A percentile compares a stretch with the other conserved stretches of the same genome.
These are phyloP conservation scores for Syncephalastrum sp. DNA, from an alignment of 371 early-diverging fungal species.

Conservation along the genomic window DNA sequence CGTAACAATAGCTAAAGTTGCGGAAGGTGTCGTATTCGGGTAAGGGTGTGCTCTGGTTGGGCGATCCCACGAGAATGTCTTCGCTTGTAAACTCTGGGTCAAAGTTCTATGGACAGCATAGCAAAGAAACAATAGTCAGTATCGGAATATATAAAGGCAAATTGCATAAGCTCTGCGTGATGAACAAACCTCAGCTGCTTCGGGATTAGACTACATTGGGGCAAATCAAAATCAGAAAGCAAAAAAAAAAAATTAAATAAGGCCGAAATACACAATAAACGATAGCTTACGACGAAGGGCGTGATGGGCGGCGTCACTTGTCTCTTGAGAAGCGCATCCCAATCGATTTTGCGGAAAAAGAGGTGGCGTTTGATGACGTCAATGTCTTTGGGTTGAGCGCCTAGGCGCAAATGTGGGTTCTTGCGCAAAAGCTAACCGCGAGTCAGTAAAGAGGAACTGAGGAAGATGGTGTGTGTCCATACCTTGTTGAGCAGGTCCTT, in stretches of 20 bases:
- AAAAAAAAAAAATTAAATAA: slow-evolving; percentile 49
- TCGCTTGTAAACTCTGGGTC: slow-evolving; percentile 34
- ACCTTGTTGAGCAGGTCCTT: slow-evolving; percentile 56
- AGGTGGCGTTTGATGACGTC: slow-evolving; percentile 81
- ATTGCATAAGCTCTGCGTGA: background rate
- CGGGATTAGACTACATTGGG: slow-evolving; percentile 36
- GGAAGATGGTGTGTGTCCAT: slow-evolving; percentile 8
- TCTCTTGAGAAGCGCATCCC: slow-evolving; percentile 64
- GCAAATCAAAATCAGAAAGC: slow-evolving; percentile 18
- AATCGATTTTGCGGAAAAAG: slow-evolving; percentile 87
- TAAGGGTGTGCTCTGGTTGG: background rate
- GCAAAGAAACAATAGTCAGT: no score
- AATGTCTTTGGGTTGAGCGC: slow-evolving; percentile 68
- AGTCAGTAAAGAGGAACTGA: background rate
- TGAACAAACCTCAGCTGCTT: slow-evolving; percentile 39
- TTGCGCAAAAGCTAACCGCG: slow-evolving; percentile 65
- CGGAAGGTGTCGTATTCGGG: slow-evolving; percentile 20
- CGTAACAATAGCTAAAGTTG: slow-evolving; percentile 32
- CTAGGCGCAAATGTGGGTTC: slow-evolving; percentile 69
- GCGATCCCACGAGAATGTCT: slow-evolving; percentile 8
- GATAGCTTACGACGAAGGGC: slow-evolving; percentile 63
- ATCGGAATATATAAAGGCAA: background rate
- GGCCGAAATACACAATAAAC: slow-evolving; percentile 31
- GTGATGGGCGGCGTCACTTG: slow-evolving; percentile 75
- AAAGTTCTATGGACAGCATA: slow-evolving; percentile 26